Evolutionary conservation across 805 yeast species (phyloP), one percentile per base, ranked within the genome.

Genomic region (Candida silvatica): DNA sequence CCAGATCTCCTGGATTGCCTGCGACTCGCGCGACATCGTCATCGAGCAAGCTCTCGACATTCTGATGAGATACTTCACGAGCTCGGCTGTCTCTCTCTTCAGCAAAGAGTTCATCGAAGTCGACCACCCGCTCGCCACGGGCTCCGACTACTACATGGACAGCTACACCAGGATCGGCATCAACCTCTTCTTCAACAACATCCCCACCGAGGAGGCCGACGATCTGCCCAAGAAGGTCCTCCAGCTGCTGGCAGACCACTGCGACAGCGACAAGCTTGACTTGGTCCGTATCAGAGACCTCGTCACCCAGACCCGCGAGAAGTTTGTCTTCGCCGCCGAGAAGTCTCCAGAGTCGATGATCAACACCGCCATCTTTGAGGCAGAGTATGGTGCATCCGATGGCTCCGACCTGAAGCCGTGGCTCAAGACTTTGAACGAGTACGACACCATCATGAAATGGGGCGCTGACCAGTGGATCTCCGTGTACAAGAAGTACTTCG

Each of bases 1-100:
- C 1, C 49, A 69, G 14, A 58, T 92, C 18, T 64, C 82, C 3
- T 88, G 95, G 90, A 67, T 84, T 33, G 97, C 97, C 6, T 94
- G 95, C 6, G 60, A 64, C 11, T 71, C 69, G 26, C 51, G 57
- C 7, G 73, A 80, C 28, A 51, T 64, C 11, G 50, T 76, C 16
- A 61, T 61, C 5, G 77, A 74, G 51, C 64, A 78, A 27, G 97
- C 96, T 0, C 54, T 86, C 16, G 81, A 82, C 32, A 66, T 81
- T 34, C 44, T 92, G 12, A 71, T 86, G 15, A 67, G 72, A 19
- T 92, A 90, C 52, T 67, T 90, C 35, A 75, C 94, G 4, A 81
- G 77, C 32, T 73, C 81, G 3, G 76, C 95, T 0, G 74, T 85
- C 30, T 82, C 97, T 2, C 65, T 86, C 18, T 69, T 92, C 40